Conservation (phyloP, 2,329 filamentous ascomycete species). For the Penicillium fuscoglaucum region DNA sequence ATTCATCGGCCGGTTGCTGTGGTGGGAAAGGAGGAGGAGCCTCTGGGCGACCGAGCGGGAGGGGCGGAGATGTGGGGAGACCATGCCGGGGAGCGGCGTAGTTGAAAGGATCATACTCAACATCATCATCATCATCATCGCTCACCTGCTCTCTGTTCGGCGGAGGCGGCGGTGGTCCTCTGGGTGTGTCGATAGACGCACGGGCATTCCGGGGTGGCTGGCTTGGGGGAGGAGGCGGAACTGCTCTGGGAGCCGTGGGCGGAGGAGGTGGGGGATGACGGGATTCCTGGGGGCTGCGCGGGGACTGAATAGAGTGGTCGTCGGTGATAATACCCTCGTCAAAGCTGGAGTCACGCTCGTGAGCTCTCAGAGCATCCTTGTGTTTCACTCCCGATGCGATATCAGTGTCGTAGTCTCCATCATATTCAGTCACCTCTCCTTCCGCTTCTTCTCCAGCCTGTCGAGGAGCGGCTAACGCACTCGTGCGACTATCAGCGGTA, state of each 20-base stretch:
- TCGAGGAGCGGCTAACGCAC: slow-evolving; percentile 44
- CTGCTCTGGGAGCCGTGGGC: slow-evolving; percentile 60
- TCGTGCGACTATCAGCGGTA: slow-evolving; percentile 55
- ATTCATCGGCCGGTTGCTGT: slow-evolving; percentile 35
- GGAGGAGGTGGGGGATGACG: slow-evolving; percentile 53
- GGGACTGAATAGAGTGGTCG: slow-evolving; percentile 53
- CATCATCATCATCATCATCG: slow-evolving; percentile 58
- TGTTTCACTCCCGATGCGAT: slow-evolving; percentile 92
- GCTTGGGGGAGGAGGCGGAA: slow-evolving; percentile 65
- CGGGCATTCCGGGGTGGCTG: slow-evolving; percentile 55
- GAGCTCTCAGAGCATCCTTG: slow-evolving; percentile 86
- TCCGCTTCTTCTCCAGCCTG: slow-evolving; percentile 62
- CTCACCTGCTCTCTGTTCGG: slow-evolving; percentile 45
- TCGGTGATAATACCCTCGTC: slow-evolving; percentile 65
- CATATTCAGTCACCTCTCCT: slow-evolving; percentile 87
- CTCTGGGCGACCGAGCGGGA: slow-evolving; percentile 25
- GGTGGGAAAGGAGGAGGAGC: slow-evolving; percentile 30
- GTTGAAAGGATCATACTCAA: slow-evolving; percentile 53
- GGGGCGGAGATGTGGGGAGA: slow-evolving; percentile 25
- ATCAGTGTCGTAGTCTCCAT: slow-evolving; percentile 97
- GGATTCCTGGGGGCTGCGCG: slow-evolving; percentile 42
- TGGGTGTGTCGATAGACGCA: slow-evolving; percentile 34
- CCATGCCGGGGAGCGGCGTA: slow-evolving; percentile 47
- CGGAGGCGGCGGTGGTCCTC: slow-evolving; percentile 44
- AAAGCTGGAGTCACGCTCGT: slow-evolving; percentile 72